These are phyloP conservation scores for Fraxinus quadrangulata DNA, from an alignment of 257 asterid species.

Conservation along the genomic window DNA sequence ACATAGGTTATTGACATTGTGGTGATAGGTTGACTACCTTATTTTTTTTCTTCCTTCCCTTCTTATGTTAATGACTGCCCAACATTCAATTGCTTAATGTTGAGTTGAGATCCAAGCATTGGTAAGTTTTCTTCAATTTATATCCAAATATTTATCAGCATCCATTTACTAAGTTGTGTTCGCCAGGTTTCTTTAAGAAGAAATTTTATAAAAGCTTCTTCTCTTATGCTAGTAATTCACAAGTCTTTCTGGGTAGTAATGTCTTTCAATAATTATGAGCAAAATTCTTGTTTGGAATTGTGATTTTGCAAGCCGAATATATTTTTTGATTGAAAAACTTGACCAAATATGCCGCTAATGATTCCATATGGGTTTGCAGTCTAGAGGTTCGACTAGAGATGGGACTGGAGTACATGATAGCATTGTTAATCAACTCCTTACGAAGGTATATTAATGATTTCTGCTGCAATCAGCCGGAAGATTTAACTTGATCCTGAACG, in stretches of 20 bases:
- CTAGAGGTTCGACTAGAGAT: conserved; percentile 99
- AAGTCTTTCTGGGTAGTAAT: not conserved
- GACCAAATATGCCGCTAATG: conserved; percentile 13
- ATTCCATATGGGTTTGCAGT: conserved; percentile 53
- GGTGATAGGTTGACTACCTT: not conserved
- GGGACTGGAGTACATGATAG: conserved; percentile 99
- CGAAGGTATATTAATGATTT: conserved; percentile 67
- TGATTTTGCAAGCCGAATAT: not conserved
- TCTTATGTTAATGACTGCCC: not conserved
- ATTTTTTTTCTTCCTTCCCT: not conserved
- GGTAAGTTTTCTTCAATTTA: not conserved
- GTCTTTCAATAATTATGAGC: not conserved
- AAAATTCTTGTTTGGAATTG: not conserved
- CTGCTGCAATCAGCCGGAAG: conserved; percentile 22
- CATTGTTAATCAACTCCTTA: conserved; percentile 96
- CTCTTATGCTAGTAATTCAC: not conserved
- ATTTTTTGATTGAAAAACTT: conserved; percentile 18
- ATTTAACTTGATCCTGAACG: conserved; percentile 14
- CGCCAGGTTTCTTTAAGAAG: not conserved
- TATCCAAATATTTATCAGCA: not conserved
- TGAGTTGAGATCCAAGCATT: not conserved
- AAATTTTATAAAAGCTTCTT: conserved; percentile 4
- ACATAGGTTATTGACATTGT: not conserved
- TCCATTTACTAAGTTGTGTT: not conserved
- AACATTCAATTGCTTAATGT: not conserved